These are phyloP conservation scores for Collybiopsis confluens DNA, from an alignment of 768 basidiomycete genomes.

Conservation along the genomic window DNA sequence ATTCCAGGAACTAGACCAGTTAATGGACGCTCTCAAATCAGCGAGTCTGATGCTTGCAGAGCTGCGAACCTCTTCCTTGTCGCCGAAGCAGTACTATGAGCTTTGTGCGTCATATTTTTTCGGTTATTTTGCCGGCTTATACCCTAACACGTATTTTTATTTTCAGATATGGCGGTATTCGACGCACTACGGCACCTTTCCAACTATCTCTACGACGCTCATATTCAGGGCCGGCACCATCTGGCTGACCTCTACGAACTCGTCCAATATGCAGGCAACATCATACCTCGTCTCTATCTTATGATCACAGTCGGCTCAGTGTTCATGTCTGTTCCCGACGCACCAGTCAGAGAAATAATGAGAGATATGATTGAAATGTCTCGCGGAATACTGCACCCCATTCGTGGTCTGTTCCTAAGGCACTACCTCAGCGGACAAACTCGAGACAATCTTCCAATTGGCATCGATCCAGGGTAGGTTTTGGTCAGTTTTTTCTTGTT, in stretches of 20 bases:
- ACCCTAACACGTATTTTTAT: not conserved
- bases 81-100: conserved; percentile 98
- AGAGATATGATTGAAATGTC: conserved; percentile 99
- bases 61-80: conserved; percentile 86
- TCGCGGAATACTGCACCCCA: conserved; percentile 94
- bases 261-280: conserved; percentile 98
- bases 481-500: not conserved
- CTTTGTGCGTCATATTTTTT: conserved; percentile 60
- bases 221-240: conserved; percentile 87
- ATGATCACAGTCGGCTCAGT: conserved; percentile 99
- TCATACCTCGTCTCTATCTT: conserved; percentile 89
- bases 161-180: conserved; percentile 94
- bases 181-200: conserved; percentile 93
- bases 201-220: conserved; percentile 95
- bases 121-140: no score
- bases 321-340: conserved; percentile 97
- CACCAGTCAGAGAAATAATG: conserved; percentile 99
- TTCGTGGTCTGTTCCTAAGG: conserved; percentile 89
- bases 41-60: conserved; percentile 98
- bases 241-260: conserved; percentile 98
- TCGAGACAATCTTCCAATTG: conserved; percentile 91
- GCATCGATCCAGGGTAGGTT: conserved; percentile 71
- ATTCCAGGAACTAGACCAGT: conserved; percentile 82
- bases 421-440: conserved; percentile 98
- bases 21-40: conserved; percentile 98